Base-by-base conservation (phyloP, 179 eudicot species). In the Beta corolliflora region DNA sequence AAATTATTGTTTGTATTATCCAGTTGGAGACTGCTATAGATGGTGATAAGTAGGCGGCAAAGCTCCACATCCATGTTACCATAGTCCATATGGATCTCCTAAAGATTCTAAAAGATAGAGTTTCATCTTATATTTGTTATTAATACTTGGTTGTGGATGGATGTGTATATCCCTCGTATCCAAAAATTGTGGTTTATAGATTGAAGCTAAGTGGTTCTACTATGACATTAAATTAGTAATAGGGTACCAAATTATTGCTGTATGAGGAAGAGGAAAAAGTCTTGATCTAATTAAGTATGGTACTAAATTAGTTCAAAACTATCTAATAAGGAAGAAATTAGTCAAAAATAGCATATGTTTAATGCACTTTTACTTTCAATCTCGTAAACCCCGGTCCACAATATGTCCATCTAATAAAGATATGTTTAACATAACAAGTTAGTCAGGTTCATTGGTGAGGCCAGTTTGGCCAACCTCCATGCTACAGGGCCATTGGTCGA, bases 11-110 rank as follows among this genome's bases (percentile, higher is more conserved):
- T 48, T 48, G 52, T 48, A 55, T 77, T 81, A 84, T 84, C 87
- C 82, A 84, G 58, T 73, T 83, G 81, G 45, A 64, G 50, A 58
- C 75, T 67, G 77, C 56, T 79, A 67, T 16, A 75, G 77, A 79
- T 83, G 56, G 83, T 79, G 86, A 83, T 75, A 69, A 79, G 83
- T 80, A 80, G 66, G 73, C 80, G 82, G 82, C 79, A 84, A 81
- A 75, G 56, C 54, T 60, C 63, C 54, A 77, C 50, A 56, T 80
- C 87, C 84, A 84, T 84, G 87, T 84, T 84, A 78, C 65, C 13
- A 41, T 78, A 70, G 41, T 36, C 41, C 41, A 36, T 36, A 36
- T 36, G 78, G 77, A 81, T 78, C 87, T 77, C 13, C 71, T 61
- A 16, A 77, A 77, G 79, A 84, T 84, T 77, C 79, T 75, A 76